Evolutionary conservation across 495 filamentous ascomycete genomes (phyloP).

Genomic region (Bacidia rubella): DNA sequence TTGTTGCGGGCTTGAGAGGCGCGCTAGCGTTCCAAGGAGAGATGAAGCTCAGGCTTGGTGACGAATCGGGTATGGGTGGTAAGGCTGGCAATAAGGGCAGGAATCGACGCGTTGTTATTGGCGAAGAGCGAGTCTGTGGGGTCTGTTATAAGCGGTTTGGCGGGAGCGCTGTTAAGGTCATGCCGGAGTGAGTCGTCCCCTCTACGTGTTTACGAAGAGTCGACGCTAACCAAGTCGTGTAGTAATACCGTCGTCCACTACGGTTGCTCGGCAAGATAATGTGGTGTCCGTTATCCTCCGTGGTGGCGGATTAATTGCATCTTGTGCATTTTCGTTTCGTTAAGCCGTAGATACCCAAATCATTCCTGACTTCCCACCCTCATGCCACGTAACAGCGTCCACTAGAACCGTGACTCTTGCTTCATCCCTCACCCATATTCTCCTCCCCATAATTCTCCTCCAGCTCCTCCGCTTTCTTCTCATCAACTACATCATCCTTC

Average conservation of each 20-base stretch:
- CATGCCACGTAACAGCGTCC: neutral
- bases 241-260: slow-evolving; percentile 67
- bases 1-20: slow-evolving; percentile 61
- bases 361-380: neutral
- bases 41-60: slow-evolving; percentile 52
- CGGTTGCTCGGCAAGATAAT: slow-evolving; percentile 50
- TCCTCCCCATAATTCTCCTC: slow-evolving; percentile 86
- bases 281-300: too few species aligned
- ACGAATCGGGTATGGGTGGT: slow-evolving; percentile 31
- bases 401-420: neutral
- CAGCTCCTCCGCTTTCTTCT: slow-evolving; percentile 39
- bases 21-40: slow-evolving; percentile 61
- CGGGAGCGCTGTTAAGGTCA: slow-evolving; percentile 69
- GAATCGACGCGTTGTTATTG: slow-evolving; percentile 63
- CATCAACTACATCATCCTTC: slow-evolving; percentile 33
- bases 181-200: slow-evolving; percentile 43
- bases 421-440: slow-evolving; percentile 26
- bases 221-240: slow-evolving; percentile 50
- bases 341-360: slow-evolving; percentile 31
- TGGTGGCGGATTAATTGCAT: neutral
- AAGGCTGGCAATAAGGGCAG: slow-evolving; percentile 33
- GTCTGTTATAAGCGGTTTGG: slow-evolving; percentile 89
- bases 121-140: slow-evolving; percentile 76
- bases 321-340: slow-evolving; percentile 4
- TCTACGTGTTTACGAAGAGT: slow-evolving; percentile 40